phyloP scores from a whole-genome alignment of 192 early-diverging fungal species.

The Polychytrium aggregatum region DNA sequence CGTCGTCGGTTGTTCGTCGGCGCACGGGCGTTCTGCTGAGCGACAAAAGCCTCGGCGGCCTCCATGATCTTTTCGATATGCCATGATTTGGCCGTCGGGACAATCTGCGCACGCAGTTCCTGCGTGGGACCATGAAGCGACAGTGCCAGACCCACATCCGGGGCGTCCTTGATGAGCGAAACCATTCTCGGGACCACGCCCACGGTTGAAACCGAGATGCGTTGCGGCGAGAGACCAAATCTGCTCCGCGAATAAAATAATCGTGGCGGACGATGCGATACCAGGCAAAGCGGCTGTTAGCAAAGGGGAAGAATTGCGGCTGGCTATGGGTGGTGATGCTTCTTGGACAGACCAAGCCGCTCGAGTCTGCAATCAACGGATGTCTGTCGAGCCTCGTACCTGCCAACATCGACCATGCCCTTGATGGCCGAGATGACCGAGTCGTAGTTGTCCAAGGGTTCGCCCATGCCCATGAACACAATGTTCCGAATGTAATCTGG shows the following conservation, averaged over 20 bases:
- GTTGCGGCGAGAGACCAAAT: slow-evolving; percentile 27
- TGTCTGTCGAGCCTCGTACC: too few species aligned
- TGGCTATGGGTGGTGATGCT: too few species aligned
- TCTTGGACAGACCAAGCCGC: too few species aligned
- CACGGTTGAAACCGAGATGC: slow-evolving; percentile 43
- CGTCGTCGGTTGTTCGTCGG: slow-evolving; percentile 12
- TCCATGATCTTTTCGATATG: slow-evolving; percentile 30
- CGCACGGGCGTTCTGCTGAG: slow-evolving; percentile 25
- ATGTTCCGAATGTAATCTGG: slow-evolving; percentile 40
- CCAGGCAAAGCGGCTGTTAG: too few species aligned
- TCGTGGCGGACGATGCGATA: neutral
- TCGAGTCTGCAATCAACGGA: too few species aligned
- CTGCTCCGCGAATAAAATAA: too few species aligned
- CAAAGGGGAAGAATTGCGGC: too few species aligned
- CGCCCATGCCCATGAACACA: slow-evolving; percentile 51
- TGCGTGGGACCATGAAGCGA: slow-evolving; percentile 46
- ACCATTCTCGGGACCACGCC: slow-evolving; percentile 42
- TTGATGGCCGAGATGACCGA: slow-evolving; percentile 29
- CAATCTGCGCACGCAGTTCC: slow-evolving; percentile 31
- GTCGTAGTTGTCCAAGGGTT: slow-evolving; percentile 45
- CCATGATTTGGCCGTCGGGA: slow-evolving; percentile 46
- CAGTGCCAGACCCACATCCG: slow-evolving; percentile 37
- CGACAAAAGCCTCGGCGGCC: slow-evolving; percentile 33
- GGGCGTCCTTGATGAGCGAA: slow-evolving; percentile 27
- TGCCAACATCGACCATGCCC: slow-evolving; percentile 33